These are phyloP conservation scores for Deuterostichococcus epilithicus DNA, from an alignment of 139 green algal species.

Conservation along the genomic window DNA sequence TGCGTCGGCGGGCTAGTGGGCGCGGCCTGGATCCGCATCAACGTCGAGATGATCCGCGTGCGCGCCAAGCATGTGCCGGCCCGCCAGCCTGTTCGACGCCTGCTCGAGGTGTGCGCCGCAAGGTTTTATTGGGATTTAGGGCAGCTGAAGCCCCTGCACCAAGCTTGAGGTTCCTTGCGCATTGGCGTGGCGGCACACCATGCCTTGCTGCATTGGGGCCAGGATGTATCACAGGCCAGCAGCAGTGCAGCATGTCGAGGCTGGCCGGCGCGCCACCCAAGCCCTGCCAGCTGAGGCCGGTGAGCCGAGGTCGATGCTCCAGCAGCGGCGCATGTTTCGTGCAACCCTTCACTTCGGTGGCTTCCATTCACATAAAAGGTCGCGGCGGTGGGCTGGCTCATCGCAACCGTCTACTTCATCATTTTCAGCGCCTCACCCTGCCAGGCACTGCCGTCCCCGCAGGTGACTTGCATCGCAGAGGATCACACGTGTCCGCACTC, in stretches of 20 bases:
- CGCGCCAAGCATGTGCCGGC: constrained; percentile 32
- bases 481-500: no score
- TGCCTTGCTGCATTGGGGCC: no score
- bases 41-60: constrained; percentile 28
- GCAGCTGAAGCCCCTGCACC: neutral
- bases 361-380: constrained; percentile 16
- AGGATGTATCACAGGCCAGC: no score
- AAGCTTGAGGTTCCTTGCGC: neutral
- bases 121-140: neutral
- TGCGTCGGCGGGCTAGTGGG: constrained; percentile 40
- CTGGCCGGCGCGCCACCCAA: no score
- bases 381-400: constrained; percentile 42
- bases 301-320: no score
- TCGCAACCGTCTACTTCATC: constrained; percentile 48
- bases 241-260: no score
- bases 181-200: no score
- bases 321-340: no score
- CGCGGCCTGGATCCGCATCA: constrained; percentile 35
- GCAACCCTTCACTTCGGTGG: no score
- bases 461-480: neutral
- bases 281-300: no score
- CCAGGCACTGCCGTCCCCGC: constrained; percentile 20
- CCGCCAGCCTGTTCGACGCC: constrained; percentile 17
- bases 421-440: constrained; percentile 44
- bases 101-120: constrained; percentile 30